These are phyloP conservation scores for Thraustochytrium striatum DNA, from an alignment of 352 stramenopile species.

Conservation along the genomic window DNA sequence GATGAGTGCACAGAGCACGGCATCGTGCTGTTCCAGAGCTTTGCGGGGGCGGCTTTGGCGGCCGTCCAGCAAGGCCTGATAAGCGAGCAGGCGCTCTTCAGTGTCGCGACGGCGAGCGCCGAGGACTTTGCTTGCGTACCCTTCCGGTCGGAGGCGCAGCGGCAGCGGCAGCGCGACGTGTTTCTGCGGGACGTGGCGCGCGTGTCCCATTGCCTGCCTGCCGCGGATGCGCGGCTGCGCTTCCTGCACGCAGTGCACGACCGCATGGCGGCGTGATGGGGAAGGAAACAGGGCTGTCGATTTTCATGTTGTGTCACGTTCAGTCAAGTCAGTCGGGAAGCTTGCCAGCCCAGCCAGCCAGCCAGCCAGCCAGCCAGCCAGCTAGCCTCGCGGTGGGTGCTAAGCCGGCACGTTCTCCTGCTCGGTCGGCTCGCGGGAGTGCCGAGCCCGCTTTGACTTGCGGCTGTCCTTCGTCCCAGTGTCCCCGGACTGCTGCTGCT, in stretches of 20 bases:
- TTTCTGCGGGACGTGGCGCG: conserved; percentile 35
- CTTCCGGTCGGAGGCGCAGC: background rate
- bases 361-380: background rate
- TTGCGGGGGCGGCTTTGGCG: conserved; percentile 6
- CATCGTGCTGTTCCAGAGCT: conserved; percentile 46
- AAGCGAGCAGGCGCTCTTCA: conserved; percentile 3
- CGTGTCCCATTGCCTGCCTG: background rate
- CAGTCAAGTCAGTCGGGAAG: background rate
- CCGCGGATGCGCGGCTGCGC: background rate
- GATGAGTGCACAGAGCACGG: background rate
- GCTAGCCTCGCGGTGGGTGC: background rate
- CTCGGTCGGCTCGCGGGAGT: too few relatives aligned
- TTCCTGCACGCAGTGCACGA: conserved; percentile 37
- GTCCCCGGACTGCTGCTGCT: too few relatives aligned
- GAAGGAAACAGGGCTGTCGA: background rate
- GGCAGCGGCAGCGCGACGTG: conserved; percentile 16
- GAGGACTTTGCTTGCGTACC: conserved; percentile 11
- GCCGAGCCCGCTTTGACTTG: too few relatives aligned
- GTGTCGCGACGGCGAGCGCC: conserved; percentile 19
- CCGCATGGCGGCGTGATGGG: background rate
- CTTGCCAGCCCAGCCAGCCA: background rate
- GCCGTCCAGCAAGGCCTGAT: conserved; percentile 18
- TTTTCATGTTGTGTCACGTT: background rate
- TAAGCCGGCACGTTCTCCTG: background rate
- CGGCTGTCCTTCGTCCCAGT: too few relatives aligned